phyloP scores from a whole-genome alignment of 148 eudicot species.

The Chenopodium berlandieri region DNA sequence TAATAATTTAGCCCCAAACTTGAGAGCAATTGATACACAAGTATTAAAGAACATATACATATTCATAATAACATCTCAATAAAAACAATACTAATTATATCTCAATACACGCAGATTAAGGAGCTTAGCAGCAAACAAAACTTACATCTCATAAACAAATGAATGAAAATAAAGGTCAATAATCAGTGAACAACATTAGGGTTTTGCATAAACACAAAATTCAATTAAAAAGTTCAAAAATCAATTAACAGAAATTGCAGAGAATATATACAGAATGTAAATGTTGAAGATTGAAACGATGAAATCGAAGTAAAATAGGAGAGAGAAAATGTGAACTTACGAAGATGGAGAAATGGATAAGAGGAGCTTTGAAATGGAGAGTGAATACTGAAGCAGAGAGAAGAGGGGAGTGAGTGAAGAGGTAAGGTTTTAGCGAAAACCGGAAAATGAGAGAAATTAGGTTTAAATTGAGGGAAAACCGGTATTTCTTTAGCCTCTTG shows the following conservation, averaged over 20 bases:
- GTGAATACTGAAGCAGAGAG: not conserved
- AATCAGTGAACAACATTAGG: not conserved
- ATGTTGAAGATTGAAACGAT: not conserved
- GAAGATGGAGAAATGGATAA: not conserved
- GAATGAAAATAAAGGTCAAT: not conserved
- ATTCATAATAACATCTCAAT: too few relatives aligned
- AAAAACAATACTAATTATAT: too few relatives aligned
- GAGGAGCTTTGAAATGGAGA: not conserved
- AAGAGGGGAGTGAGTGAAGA: not conserved
- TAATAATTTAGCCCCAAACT: too few relatives aligned
- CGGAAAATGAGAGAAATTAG: not conserved
- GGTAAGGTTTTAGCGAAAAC: slow-evolving; percentile 11
- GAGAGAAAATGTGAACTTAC: slow-evolving; percentile 1
- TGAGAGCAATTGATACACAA: too few relatives aligned
- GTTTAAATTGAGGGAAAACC: slow-evolving; percentile 13
- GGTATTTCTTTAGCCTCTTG: slow-evolving; percentile 7
- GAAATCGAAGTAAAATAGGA: not conserved
- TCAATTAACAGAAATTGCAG: too few relatives aligned
- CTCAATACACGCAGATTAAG: too few relatives aligned
- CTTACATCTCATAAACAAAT: not conserved
- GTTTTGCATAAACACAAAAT: not conserved
- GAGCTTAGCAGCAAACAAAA: not conserved
- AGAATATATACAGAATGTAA: too few relatives aligned
- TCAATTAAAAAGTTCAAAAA: not conserved
- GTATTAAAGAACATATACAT: too few relatives aligned